Conservation (phyloP, 257 asterid genomes). For the Haberlea rhodopensis region DNA sequence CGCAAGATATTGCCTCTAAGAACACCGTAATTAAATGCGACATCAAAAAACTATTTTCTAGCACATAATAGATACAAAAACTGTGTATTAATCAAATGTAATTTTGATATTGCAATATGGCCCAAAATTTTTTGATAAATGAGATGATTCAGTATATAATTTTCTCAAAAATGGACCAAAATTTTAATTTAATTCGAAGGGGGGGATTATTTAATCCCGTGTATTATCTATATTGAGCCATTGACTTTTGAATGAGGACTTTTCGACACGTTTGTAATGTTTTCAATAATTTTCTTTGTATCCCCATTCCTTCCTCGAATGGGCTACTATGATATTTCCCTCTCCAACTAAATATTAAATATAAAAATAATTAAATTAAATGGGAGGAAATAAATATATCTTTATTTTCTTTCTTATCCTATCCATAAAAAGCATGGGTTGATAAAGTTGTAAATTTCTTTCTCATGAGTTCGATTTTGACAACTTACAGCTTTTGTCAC, state of each 20-base stretch:
- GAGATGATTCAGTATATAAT: too few relatives aligned
- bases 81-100: too few relatives aligned
- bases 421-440: constrained; percentile 61
- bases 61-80: too few relatives aligned
- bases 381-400: neutral
- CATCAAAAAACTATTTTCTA: too few relatives aligned
- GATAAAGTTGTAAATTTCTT: constrained; percentile 44
- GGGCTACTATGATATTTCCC: constrained; percentile 57
- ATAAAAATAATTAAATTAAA: constrained; percentile 4
- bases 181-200: too few relatives aligned
- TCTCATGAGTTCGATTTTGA: constrained; percentile 49
- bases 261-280: constrained; percentile 31
- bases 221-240: constrained; percentile 10
- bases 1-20: too few relatives aligned
- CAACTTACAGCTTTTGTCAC: constrained; percentile 40
- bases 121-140: too few relatives aligned
- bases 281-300: neutral
- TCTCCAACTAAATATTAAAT: constrained; percentile 30
- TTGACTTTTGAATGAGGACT: constrained; percentile 39
- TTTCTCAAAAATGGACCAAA: too few relatives aligned
- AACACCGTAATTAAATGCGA: too few relatives aligned
- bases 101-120: too few relatives aligned
- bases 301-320: constrained; percentile 51
- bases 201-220: too few relatives aligned
- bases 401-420: constrained; percentile 39